A percentile compares a stretch with the other conserved stretches of the same genome.
Evolutionary conservation across 495 filamentous ascomycete genomes (phyloP).

Genomic region (Astrothelium subdiscretum): DNA sequence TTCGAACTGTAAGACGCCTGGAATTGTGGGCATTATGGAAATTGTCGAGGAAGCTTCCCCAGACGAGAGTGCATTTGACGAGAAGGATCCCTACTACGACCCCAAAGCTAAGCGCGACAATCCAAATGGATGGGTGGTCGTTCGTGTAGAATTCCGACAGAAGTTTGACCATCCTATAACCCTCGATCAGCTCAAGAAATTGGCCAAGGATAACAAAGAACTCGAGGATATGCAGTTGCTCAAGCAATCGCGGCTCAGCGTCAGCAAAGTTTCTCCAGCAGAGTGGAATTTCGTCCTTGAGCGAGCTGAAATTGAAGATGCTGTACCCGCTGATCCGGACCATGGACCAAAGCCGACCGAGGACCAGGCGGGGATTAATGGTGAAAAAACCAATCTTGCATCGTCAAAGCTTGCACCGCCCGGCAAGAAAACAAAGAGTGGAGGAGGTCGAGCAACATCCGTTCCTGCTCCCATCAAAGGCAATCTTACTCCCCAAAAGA

Average conservation of each 20-base stretch:
- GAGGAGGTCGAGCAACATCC: neutral
- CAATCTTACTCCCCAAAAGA: neutral
- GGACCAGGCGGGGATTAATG: neutral
- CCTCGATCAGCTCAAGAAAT: slow-evolving; percentile 60
- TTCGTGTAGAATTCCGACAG: slow-evolving; percentile 72
- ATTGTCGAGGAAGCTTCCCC: slow-evolving; percentile 70
- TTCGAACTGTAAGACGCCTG: slow-evolving; percentile 84
- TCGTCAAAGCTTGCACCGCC: neutral
- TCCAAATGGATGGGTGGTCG: slow-evolving; percentile 70
- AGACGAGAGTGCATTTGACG: slow-evolving; percentile 72
- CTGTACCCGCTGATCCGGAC: neutral
- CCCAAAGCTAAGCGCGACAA: slow-evolving; percentile 58
- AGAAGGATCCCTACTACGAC: slow-evolving; percentile 72
- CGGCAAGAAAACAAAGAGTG: neutral
- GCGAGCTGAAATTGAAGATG: neutral
- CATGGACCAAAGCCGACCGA: neutral
- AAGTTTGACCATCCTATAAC: slow-evolving; percentile 67
- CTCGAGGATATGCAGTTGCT: slow-evolving; percentile 78
- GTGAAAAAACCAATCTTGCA: neutral
- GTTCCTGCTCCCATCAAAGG: neutral
- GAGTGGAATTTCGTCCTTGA: slow-evolving; percentile 76
- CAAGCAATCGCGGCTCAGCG: slow-evolving; percentile 69
- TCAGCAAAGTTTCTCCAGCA: slow-evolving; percentile 56
- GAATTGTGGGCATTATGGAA: slow-evolving; percentile 88
- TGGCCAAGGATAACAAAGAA: slow-evolving; percentile 42